These are phyloP conservation scores for Epichloe hybrida DNA, from an alignment of 2,329 filamentous ascomycete genomes.

Conservation along the genomic window DNA sequence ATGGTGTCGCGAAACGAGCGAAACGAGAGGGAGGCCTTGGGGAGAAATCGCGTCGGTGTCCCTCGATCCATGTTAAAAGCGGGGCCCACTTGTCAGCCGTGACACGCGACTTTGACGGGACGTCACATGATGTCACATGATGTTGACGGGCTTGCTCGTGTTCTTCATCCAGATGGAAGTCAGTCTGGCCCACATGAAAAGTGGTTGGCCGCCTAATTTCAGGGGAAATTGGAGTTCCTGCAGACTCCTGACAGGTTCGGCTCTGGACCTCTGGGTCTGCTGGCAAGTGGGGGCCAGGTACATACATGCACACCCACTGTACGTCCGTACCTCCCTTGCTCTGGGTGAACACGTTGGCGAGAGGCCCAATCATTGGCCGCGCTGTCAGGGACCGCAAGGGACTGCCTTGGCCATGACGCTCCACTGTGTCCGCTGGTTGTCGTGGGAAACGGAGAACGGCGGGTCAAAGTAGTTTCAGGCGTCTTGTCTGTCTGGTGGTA, in stretches of 20 bases:
- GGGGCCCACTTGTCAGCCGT: neutral
- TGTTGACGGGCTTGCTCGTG: neutral
- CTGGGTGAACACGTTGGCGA: no score
- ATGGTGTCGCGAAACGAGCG: conserved; percentile 2
- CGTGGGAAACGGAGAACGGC: conserved; percentile 8
- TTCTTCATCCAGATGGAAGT: neutral
- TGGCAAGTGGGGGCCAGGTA: neutral
- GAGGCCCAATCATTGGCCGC: no score
- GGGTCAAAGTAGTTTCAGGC: neutral
- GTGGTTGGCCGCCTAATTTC: conserved; percentile 14
- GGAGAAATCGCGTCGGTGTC: conserved; percentile 1
- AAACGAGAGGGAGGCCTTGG: neutral
- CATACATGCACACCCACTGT: no score
- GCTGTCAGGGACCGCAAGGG: neutral
- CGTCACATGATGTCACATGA: conserved; percentile 17
- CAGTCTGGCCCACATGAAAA: neutral
- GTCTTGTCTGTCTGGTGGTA: neutral
- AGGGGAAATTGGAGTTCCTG: conserved; percentile 14
- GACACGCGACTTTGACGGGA: conserved; percentile 16
- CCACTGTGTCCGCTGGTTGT: conserved; percentile 10
- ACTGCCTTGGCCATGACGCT: neutral
- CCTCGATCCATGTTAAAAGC: neutral
- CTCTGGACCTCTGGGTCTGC: no score
- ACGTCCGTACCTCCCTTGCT: neutral
- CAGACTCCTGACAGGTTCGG: neutral